phyloP scores from a whole-genome alignment of 2,329 filamentous ascomycete species.

The Grosmannia penicillata region DNA sequence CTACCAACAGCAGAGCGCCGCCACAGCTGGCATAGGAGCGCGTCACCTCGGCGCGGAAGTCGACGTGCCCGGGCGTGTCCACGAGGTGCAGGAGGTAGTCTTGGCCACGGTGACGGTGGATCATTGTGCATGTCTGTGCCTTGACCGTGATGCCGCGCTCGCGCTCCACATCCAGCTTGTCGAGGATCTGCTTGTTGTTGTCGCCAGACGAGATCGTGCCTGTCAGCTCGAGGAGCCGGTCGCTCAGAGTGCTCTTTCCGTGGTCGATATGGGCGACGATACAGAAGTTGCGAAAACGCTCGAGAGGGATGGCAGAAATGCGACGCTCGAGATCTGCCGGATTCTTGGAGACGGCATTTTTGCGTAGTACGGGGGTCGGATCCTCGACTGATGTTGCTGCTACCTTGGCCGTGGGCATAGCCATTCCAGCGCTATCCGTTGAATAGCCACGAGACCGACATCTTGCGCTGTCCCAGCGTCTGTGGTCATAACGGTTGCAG shows the following conservation, averaged over 20 bases:
- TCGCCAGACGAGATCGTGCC: constrained; percentile 75
- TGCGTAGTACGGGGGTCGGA: not conserved
- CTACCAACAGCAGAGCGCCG: constrained; percentile 80
- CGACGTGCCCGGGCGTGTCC: constrained; percentile 93
- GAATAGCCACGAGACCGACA: too few species aligned
- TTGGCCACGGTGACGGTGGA: constrained; percentile 71
- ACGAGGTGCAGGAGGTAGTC: constrained; percentile 93
- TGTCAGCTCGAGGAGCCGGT: constrained; percentile 83
- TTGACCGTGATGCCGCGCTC: constrained; percentile 97
- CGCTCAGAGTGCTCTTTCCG: constrained; percentile 91
- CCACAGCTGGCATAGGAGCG: constrained; percentile 93
- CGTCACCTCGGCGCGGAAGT: constrained; percentile 92
- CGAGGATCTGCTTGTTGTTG: constrained; percentile 85
- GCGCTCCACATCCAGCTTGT: constrained; percentile 92
- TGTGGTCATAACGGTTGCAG: not conserved
- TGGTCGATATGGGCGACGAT: constrained; percentile 98
- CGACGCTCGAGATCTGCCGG: constrained; percentile 34
- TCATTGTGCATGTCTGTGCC: constrained; percentile 96
- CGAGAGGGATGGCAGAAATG: constrained; percentile 62
- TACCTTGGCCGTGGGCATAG: not conserved
- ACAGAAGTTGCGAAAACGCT: constrained; percentile 85
- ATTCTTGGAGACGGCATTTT: constrained; percentile 7
- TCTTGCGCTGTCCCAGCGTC: too few species aligned
- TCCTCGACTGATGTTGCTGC: not conserved
- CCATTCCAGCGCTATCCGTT: too few species aligned